Conservation (phyloP, 768 basidiomycete species). For the Kwoniella heveanensis region DNA sequence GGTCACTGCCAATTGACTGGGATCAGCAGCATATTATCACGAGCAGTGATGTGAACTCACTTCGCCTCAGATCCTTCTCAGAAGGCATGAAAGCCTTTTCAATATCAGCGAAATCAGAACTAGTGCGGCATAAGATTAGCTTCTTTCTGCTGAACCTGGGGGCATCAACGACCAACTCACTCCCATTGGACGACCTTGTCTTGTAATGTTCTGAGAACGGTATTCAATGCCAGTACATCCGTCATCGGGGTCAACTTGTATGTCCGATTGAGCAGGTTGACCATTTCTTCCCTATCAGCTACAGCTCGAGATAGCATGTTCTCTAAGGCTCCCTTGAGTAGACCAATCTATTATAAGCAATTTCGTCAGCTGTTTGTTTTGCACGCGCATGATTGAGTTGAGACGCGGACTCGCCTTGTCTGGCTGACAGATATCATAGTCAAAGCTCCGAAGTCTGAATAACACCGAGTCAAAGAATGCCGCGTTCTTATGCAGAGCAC, state of each 20-base stretch:
- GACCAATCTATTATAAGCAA: slow-evolving; percentile 24
- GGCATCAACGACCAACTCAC: slow-evolving; percentile 32
- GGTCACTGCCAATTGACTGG: slow-evolving; percentile 40
- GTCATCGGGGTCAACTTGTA: slow-evolving; percentile 78
- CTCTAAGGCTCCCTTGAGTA: slow-evolving; percentile 45
- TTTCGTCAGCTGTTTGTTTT: background rate
- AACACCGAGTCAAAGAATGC: slow-evolving; percentile 59
- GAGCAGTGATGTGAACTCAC: slow-evolving; percentile 23
- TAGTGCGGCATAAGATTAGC: slow-evolving; percentile 3
- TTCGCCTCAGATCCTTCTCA: slow-evolving; percentile 61
- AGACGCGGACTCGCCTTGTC: slow-evolving; percentile 36
- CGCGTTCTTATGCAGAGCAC: slow-evolving; percentile 70
- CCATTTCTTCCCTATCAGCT: slow-evolving; percentile 67
- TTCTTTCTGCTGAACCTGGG: background rate
- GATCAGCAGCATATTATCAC: background rate
- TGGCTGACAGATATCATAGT: slow-evolving; percentile 50
- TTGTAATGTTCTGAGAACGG: slow-evolving; percentile 81
- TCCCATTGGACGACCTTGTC: slow-evolving; percentile 98
- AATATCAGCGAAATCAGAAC: slow-evolving; percentile 78
- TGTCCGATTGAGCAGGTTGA: slow-evolving; percentile 70
- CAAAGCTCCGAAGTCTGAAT: slow-evolving; percentile 53
- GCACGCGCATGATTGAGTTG: background rate
- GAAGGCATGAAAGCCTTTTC: slow-evolving; percentile 60
- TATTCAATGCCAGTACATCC: slow-evolving; percentile 84
- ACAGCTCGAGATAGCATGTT: slow-evolving; percentile 72